phyloP scores from a whole-genome alignment of 2,329 filamentous ascomycete species.

The Malbranchea cinnamomea region DNA sequence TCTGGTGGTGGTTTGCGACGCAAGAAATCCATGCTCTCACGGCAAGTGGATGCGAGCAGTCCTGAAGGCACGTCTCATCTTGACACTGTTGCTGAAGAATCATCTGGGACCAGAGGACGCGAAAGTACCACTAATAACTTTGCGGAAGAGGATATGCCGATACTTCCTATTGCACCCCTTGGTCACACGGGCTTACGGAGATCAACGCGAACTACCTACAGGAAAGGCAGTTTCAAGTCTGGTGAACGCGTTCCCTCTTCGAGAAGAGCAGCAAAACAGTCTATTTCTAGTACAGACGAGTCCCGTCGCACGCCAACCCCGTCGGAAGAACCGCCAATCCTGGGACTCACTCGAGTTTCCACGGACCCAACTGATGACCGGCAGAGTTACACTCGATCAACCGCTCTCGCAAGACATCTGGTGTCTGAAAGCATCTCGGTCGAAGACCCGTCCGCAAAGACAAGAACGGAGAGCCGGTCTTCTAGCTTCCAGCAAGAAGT shows the following conservation, averaged over 20 bases:
- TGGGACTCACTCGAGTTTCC: slow-evolving; percentile 20
- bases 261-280: slow-evolving; percentile 51
- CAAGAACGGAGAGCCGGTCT: too few species aligned
- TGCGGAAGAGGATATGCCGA: slow-evolving; percentile 59
- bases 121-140: slow-evolving; percentile 5
- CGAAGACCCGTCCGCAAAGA: too few species aligned
- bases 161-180: slow-evolving; percentile 58
- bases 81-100: slow-evolving; percentile 9
- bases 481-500: too few species aligned
- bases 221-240: slow-evolving; percentile 71
- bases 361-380: slow-evolving; percentile 25
- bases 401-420: slow-evolving; percentile 12
- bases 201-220: slow-evolving; percentile 83
- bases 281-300: slow-evolving; percentile 43
- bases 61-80: too few species aligned
- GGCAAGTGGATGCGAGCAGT: slow-evolving; percentile 65
- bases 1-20: slow-evolving; percentile 51
- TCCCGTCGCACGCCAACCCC: slow-evolving; percentile 25
- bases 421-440: too few species aligned
- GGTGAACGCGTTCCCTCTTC: slow-evolving; percentile 62
- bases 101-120: not conserved
- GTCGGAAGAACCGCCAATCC: slow-evolving; percentile 20
- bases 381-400: slow-evolving; percentile 25
- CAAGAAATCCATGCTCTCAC: slow-evolving; percentile 91
- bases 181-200: slow-evolving; percentile 71